phyloP scores from a whole-genome alignment of 1,139 yeast genomes.

The Eremothecium sinecaudum region DNA sequence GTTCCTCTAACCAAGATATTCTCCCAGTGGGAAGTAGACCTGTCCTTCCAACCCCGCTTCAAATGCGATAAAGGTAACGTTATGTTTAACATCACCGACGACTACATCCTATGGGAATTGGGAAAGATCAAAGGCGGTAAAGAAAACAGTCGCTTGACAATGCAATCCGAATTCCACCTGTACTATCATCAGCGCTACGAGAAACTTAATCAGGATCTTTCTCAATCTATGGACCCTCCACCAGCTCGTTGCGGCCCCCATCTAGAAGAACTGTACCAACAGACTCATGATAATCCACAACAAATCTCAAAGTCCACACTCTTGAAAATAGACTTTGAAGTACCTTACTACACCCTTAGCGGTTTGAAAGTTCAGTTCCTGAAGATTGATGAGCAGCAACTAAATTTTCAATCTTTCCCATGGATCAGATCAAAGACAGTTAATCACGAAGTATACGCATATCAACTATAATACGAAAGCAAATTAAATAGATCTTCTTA shows the following conservation, averaged over 20 bases:
- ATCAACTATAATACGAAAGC: conserved; percentile 11
- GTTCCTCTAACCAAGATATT: conserved; percentile 43
- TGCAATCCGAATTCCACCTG: conserved; percentile 57
- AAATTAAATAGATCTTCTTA: conserved; percentile 7
- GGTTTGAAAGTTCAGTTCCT: conserved; percentile 67
- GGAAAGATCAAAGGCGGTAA: conserved; percentile 39
- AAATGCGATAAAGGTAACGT: conserved; percentile 59
- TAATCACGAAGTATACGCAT: conserved; percentile 38
- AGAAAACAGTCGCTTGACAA: conserved; percentile 45
- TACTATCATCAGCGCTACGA: conserved; percentile 44
- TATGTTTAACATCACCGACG: conserved; percentile 54
- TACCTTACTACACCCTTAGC: conserved; percentile 60
- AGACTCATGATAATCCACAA: conserved; percentile 29
- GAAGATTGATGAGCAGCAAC: conserved; percentile 57
- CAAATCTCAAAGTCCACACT: conserved; percentile 29
- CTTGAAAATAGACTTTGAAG: conserved; percentile 51
- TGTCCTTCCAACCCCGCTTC: conserved; percentile 47
- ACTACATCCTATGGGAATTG: conserved; percentile 54
- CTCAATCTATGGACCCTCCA: conserved; percentile 35
- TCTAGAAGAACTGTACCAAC: conserved; percentile 30
- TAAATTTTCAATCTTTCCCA: conserved; percentile 68
- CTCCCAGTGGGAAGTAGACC: conserved; percentile 36
- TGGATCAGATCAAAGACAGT: conserved; percentile 69
- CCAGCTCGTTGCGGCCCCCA: conserved; percentile 32
- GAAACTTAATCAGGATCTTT: conserved; percentile 41